A percentile compares a stretch with the other conserved stretches of the same genome.
Conservation (phyloP, 176 grass and related monocot species). For the Carex myosuroides region DNA sequence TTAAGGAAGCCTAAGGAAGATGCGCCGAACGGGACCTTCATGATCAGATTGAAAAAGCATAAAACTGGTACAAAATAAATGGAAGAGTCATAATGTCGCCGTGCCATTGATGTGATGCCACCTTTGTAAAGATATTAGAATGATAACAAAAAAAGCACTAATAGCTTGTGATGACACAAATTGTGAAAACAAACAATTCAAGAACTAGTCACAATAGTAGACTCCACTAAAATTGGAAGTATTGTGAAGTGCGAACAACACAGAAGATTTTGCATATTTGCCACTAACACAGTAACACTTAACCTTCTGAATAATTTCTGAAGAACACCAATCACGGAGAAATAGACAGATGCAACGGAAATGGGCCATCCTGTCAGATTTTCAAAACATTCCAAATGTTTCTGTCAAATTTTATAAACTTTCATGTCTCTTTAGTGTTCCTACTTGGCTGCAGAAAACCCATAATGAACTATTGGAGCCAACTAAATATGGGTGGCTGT, state of each 20-base stretch:
- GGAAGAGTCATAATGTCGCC: neutral
- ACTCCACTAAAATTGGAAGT: neutral
- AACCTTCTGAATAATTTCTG: neutral
- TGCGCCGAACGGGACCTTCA: too few relatives aligned
- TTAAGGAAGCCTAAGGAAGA: too few relatives aligned
- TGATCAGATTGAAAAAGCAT: conserved; percentile 15
- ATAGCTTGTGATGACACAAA: neutral
- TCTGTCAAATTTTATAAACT: neutral
- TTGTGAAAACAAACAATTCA: neutral
- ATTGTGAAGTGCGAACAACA: neutral
- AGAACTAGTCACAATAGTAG: too few relatives aligned
- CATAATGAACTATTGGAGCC: neutral
- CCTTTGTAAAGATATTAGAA: neutral
- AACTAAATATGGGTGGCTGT: neutral
- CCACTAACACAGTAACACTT: conserved; percentile 2
- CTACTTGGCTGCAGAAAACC: neutral
- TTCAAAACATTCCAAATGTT: neutral
- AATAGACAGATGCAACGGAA: neutral
- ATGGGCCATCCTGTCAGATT: neutral
- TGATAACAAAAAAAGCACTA: neutral
- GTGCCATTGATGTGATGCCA: neutral
- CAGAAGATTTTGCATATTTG: neutral
- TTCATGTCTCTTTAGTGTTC: neutral
- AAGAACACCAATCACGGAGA: neutral
- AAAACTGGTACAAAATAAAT: neutral